These are phyloP conservation scores for Pichia cactophila DNA, from an alignment of 1,139 yeast species.

Conservation along the genomic window DNA sequence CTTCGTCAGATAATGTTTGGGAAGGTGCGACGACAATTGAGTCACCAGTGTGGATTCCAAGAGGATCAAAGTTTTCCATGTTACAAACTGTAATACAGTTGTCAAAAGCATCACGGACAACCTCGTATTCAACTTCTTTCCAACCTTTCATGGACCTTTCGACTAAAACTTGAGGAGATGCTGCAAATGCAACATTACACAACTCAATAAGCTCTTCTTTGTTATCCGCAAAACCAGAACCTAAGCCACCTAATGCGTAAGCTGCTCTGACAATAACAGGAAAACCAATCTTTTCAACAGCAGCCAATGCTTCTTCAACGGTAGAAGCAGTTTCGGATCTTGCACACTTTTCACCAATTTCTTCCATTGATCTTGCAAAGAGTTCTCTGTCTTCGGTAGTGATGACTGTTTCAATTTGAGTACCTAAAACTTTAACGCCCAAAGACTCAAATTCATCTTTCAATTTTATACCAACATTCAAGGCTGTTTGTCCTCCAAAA, in stretches of 20 bases:
- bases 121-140: constrained; percentile 99
- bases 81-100: constrained; percentile 99
- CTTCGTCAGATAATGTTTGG: constrained; percentile 94
- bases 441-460: constrained; percentile 89
- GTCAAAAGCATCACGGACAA: constrained; percentile 94
- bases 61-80: constrained; percentile 98
- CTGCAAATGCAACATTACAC: constrained; percentile 88
- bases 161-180: constrained; percentile 92
- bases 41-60: constrained; percentile 98
- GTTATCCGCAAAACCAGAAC: constrained; percentile 96
- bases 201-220: constrained; percentile 74
- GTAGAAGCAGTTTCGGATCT: constrained; percentile 78
- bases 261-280: constrained; percentile 98
- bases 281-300: constrained; percentile 82
- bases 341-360: constrained; percentile 92
- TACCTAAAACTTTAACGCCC: constrained; percentile 94
- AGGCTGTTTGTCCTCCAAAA: constrained; percentile 98
- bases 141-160: constrained; percentile 98
- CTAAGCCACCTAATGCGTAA: constrained; percentile 94
- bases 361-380: constrained; percentile 90
- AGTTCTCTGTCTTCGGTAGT: constrained; percentile 97
- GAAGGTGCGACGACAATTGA: constrained; percentile 99
- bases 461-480: constrained; percentile 89
- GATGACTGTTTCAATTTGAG: constrained; percentile 90
- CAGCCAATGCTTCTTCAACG: constrained; percentile 73